Evolutionary conservation across 176 grass and related monocot genomes (phyloP), one percentile per base, ranked within the genome.

Genomic region (Rhipidocladum racemiflorum): DNA sequence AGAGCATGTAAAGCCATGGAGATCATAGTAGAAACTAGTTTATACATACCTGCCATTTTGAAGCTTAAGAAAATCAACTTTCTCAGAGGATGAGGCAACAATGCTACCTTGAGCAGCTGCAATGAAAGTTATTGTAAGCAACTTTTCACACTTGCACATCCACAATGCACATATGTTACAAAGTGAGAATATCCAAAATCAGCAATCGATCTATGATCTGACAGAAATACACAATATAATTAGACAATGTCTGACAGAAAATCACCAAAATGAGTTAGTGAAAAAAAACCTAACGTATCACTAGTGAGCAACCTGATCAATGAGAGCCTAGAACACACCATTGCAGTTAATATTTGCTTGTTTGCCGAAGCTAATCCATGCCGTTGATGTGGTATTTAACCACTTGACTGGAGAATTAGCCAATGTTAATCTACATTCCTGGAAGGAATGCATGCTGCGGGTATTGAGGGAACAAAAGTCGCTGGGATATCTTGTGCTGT

Each of bases 61-160:
- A 68, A 98, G 90, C 88, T 93, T 98, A 49, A 98, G 67, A 91
- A 98, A 93, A 88, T 98, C 90, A 91, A 91, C 82, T 84, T 91
- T 93, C 56, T 83, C 90, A 65, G 83, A 88, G 46, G 88, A 90
- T 72, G 87, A 76, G 21, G 88, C 76, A 82, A 48, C 61, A 76
- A 27, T 93, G 78, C 65, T 82, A 84, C 77, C 67, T 85, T 90
- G 90, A 90, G 76, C 69, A 85, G 92, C 96, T 98, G 81, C 73
- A 88, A 85, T 63, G 64, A 80, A 86, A 72, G 50, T 54, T 55
- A 80, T 2, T 77, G 69, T 85, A 60, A 86, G 65, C 61, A 82
- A 76, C 34, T 65, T 68, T 55, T 68, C 42, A 49, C 27, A 76
- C 30, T 62, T 77, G 45, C 6, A 45, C n/a, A 66, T 75, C 24